phyloP scores from a whole-genome alignment of 805 yeast species.

The Starmerella davenportii region DNA sequence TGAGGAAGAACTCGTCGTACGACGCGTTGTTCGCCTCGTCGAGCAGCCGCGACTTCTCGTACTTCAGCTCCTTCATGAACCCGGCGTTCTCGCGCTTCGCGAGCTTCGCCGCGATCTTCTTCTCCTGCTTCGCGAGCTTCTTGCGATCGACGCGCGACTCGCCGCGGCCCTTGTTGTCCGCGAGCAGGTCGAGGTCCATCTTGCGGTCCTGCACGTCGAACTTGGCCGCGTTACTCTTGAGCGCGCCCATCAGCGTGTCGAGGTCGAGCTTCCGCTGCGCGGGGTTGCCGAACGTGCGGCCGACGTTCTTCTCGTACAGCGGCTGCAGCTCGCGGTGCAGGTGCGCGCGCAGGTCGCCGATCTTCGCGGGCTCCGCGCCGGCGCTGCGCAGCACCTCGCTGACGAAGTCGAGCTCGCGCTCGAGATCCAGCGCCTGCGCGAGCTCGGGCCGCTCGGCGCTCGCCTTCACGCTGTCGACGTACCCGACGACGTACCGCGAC shows the following conservation, averaged over 20 bases:
- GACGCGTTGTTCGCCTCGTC: slow-evolving; percentile 45
- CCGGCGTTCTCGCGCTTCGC: slow-evolving; percentile 46
- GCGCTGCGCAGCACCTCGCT: slow-evolving; percentile 53
- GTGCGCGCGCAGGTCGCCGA: slow-evolving; percentile 34
- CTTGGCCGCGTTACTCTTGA: slow-evolving; percentile 50
- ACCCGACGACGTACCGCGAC: slow-evolving; percentile 81
- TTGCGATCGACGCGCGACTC: slow-evolving; percentile 91
- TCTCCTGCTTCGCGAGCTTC: slow-evolving; percentile 92
- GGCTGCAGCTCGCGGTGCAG: slow-evolving; percentile 33
- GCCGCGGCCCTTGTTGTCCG: slow-evolving; percentile 59
- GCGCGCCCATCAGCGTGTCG: slow-evolving; percentile 50
- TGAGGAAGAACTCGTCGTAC: slow-evolving; percentile 86
- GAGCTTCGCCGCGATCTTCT: slow-evolving; percentile 90
- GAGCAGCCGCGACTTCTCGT: slow-evolving; percentile 74
- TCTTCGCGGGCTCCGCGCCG: slow-evolving; percentile 52
- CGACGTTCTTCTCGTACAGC: slow-evolving; percentile 30
- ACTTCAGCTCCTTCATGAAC: slow-evolving; percentile 21
- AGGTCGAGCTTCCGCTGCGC: slow-evolving; percentile 70
- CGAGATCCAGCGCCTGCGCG: slow-evolving; percentile 51
- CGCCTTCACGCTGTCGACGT: slow-evolving; percentile 57
- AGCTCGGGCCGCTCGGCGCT: slow-evolving; percentile 69
- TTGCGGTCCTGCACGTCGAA: slow-evolving; percentile 36
- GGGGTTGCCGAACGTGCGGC: slow-evolving; percentile 41
- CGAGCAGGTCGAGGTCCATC: slow-evolving; percentile 60
- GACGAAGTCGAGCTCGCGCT: slow-evolving; percentile 50